phyloP scores from a whole-genome alignment of 2,329 filamentous ascomycete species.

The Stemphylium lycopersici region DNA sequence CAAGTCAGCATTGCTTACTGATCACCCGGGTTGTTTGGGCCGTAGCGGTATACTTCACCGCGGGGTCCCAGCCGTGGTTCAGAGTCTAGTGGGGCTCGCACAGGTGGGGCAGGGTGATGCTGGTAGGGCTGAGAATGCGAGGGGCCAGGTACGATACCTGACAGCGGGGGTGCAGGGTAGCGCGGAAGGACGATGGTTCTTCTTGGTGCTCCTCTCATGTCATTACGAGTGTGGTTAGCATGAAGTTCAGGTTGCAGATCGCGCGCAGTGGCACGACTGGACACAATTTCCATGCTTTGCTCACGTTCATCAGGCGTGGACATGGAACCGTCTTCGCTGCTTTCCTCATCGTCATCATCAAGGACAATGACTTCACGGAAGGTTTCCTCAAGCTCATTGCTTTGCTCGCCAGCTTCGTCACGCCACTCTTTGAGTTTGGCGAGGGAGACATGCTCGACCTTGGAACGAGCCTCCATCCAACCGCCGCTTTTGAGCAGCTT shows the following conservation, averaged over 20 bases:
- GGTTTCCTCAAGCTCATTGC: conserved; percentile 64
- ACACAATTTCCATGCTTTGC: conserved; percentile 42
- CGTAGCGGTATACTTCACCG: conserved; percentile 11
- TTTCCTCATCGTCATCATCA: conserved; percentile 64
- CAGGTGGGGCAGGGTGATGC: conserved; percentile 12
- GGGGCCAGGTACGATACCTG: conserved; percentile 12
- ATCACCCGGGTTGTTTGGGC: conserved; percentile 18
- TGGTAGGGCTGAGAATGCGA: conserved; percentile 9
- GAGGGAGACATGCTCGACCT: conserved; percentile 62
- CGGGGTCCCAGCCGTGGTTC: conserved; percentile 6
- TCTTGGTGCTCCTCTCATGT: conserved; percentile 24
- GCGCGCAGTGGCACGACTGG: conserved; percentile 39
- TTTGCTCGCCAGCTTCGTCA: conserved; percentile 60
- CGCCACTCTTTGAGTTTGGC: conserved; percentile 67
- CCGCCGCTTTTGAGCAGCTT: conserved; percentile 59
- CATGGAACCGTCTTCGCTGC: conserved; percentile 43
- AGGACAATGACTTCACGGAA: conserved; percentile 69
- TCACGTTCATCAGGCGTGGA: conserved; percentile 35
- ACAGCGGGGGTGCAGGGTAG: conserved; percentile 16
- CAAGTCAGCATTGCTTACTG: conserved; percentile 24
- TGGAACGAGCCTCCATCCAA: conserved; percentile 61
- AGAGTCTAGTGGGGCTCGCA: conserved; percentile 5
- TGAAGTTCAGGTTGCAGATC: conserved; percentile 37
- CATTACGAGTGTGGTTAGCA: conserved; percentile 21
- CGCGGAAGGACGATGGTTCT: conserved; percentile 34